Base-by-base conservation (phyloP, 768 basidiomycete genomes). In the Tricholoma hemisulphureum region DNA sequence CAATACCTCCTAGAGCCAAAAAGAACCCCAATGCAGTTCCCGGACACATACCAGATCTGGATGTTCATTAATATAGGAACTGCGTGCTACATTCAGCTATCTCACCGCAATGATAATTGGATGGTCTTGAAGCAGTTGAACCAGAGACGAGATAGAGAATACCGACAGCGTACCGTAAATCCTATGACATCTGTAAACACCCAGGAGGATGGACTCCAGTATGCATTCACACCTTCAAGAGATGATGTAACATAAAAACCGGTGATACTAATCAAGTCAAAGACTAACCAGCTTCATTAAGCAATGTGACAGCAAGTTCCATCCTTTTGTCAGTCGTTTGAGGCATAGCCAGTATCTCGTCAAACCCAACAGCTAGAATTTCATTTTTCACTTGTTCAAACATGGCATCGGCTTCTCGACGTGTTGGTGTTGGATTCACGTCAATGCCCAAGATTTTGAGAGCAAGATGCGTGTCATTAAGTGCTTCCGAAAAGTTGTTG, bases 11-110 rank as follows among this genome's bases (percentile, higher is more conserved):
- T 6, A 87, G 71, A 13, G 83, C 81, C 86, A 85, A 89, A 65
- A 89, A 87, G 69, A 91, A 87, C 6, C 89, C 89, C 16, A 87
- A 69, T 0, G 86, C 83, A 7, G 86, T 84, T 4, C 86, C 86
- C 14, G 87, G 80, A 6, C 84, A 80, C 77, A 91, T 86, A 5
- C 88, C 89, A 55, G 79, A 82, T 24, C 86, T 88, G 53, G 35
- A 34, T 13, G 4, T 60, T 29, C 26, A 18, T n/a, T 58, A 46
- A 50, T 6, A 49, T n/a, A 48, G 24, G 37, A 20, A 32, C 34
- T 50, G 20, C 14, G 10, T 34, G 8, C 3, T 21, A 48, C 61
- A 14, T 55, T 71, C 64, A 62, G 56, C 70, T 37, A 67, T 49
- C 46, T 48, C 28, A 87, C 87, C 84, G 74, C 39, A 88, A 68